Evolutionary conservation across 2,329 filamentous ascomycete genomes (phyloP), one percentile per base, ranked within the genome.

Genomic region (Pseudocercospora musae): DNA sequence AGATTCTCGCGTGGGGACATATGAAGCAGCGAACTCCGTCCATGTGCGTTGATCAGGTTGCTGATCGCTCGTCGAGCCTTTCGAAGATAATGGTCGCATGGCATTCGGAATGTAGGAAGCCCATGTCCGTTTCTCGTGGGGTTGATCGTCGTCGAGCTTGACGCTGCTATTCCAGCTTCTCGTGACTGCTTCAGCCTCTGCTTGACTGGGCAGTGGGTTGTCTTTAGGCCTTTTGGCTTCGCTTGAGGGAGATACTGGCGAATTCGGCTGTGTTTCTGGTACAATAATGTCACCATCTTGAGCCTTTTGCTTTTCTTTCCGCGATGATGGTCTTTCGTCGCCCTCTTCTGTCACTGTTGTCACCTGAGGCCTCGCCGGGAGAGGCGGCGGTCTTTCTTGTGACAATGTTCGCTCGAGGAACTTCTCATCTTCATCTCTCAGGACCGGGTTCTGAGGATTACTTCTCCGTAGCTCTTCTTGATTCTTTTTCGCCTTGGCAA

Each of bases 341-440:
- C 67, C 69, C n/a, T 66, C 63, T 10, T 71, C 69, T 3, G 58
- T 65, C 42, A 70, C 65, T 58, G 63, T 64, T 3, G 70, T 69
- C 1, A 65, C 46, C 21, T 67, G 60, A 18, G 60, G 60, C 23
- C 60, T 49, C 15, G 60, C 56, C 31, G 60, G 60, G 13, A 62
- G 56, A n/a, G 64, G 62, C n/a, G 64, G 54, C 29, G 67, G 66
- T 50, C 71, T 66, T 11, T 69, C 68, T 10, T 68, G 59, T 1
- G 69, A 69, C 4, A 70, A 60, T 7, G 74, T 71, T 46, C 71
- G 72, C 58, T 76, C 75, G 21, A 87, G 74, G 67, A 87, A 87
- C 57, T 79, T 77, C 67, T 87, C 83, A 64, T 88, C 85, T 69
- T 86, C 85, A n/a, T 84, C 79, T 18, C 82, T 85, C n/a, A 87